Evolutionary conservation across 2,329 filamentous ascomycete species (phyloP).

Genomic region (Amauroascus verrucosus): DNA sequence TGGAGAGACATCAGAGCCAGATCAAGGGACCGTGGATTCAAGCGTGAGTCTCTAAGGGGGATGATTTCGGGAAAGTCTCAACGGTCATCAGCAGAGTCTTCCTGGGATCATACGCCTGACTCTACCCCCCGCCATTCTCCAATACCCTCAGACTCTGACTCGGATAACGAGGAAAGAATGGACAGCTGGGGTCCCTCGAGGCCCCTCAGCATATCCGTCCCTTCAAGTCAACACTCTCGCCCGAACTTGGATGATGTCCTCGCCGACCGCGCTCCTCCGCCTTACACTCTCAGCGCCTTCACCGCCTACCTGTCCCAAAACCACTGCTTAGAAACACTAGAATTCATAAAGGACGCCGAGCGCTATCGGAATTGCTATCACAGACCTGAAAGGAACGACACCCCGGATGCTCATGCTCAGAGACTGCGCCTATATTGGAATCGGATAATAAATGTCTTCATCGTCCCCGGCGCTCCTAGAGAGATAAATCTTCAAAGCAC

Average conservation of each 20-base stretch:
- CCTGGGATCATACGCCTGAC: conserved; percentile 30
- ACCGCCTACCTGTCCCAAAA: conserved; percentile 96
- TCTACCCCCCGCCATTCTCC: conserved; percentile 39
- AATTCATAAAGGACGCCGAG: conserved; percentile 91
- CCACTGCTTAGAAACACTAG: conserved; percentile 89
- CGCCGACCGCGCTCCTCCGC: conserved; percentile 70
- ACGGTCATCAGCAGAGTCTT: conserved; percentile 4
- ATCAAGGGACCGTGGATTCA: conserved; percentile 8
- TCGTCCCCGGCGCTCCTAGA: conserved; percentile 69
- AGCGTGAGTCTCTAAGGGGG: conserved; percentile 11
- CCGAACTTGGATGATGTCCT: conserved; percentile 82
- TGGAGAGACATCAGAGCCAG: conserved; percentile 15
- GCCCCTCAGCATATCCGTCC: conserved; percentile 36
- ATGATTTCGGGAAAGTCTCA: conserved; percentile 25
- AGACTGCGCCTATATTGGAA: conserved; percentile 76
- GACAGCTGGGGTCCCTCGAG: conserved; percentile 30
- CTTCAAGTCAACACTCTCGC: conserved; percentile 37
- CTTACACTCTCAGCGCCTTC: conserved; percentile 85
- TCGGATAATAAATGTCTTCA: conserved; percentile 80
- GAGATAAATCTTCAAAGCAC: conserved; percentile 84
- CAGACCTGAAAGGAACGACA: conserved; percentile 45
- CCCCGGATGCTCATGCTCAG: conserved; percentile 45
- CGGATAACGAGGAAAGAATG: conserved; percentile 32
- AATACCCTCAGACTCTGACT: conserved; percentile 34
- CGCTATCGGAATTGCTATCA: conserved; percentile 64